A percentile compares a stretch with the other conserved stretches of the same genome.
Evolutionary conservation across 164 flowering plant species (phyloP).

Genomic region (Protea cynaroides): DNA sequence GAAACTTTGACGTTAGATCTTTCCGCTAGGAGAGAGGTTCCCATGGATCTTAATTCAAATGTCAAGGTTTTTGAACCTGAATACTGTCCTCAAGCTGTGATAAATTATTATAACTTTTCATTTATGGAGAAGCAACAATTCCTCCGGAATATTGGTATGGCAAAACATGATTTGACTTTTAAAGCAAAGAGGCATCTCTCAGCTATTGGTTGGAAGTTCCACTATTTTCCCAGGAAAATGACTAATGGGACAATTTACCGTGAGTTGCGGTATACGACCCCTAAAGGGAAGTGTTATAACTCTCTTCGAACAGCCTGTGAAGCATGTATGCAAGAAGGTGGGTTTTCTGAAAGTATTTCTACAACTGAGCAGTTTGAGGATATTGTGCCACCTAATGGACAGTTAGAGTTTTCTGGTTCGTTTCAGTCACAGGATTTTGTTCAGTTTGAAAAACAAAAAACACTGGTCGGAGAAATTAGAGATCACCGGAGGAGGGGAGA

Average conservation of each 20-base stretch:
- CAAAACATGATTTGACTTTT: not conserved
- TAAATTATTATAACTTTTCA: slow-evolving; percentile 19
- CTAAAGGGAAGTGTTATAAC: slow-evolving; percentile 26
- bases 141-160: not conserved
- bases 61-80: slow-evolving; percentile 21
- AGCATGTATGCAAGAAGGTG: slow-evolving; percentile 22
- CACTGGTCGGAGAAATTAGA: slow-evolving; percentile 9
- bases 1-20: not conserved
- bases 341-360: not conserved
- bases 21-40: not conserved
- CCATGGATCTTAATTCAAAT: not conserved
- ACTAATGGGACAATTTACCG: slow-evolving; percentile 3
- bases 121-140: not conserved
- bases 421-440: slow-evolving; percentile 5
- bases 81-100: slow-evolving; percentile 49
- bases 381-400: slow-evolving; percentile 7
- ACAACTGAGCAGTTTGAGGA: slow-evolving; percentile 1
- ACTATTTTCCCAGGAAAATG: not conserved
- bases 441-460: slow-evolving; percentile 2
- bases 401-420: slow-evolving; percentile 2
- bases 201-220: slow-evolving; percentile 50
- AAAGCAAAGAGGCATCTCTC: slow-evolving; percentile 54
- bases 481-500: slow-evolving; percentile 16
- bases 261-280: slow-evolving; percentile 39
- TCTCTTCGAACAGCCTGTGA: slow-evolving; percentile 55